Conservation (phyloP, 23 red algal species). For the Gracilaria gracilis region DNA sequence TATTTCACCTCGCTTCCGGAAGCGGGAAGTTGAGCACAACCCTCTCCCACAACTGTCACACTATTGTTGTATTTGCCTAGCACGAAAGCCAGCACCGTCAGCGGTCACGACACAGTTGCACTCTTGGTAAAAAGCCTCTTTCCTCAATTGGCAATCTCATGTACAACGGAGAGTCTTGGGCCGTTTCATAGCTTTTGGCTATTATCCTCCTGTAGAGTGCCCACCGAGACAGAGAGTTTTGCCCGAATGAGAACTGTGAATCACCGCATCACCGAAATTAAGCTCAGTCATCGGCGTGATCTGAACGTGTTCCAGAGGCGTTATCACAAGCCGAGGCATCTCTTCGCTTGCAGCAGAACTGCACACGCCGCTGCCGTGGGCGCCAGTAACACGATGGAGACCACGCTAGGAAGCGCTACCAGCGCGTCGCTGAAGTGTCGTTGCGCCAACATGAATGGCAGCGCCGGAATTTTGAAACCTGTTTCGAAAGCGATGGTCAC, state of each 20-base stretch:
- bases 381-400: slow-evolving; percentile 63
- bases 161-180: neutral
- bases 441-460: slow-evolving; percentile 57
- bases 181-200: slow-evolving; percentile 9
- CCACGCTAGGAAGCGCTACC: slow-evolving; percentile 55
- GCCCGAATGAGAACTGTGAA: slow-evolving; percentile 46
- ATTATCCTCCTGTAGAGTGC: slow-evolving; percentile 20
- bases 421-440: slow-evolving; percentile 55
- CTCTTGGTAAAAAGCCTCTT: neutral
- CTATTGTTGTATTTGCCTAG: neutral
- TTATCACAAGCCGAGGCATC: no score
- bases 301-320: neutral
- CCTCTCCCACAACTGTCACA: slow-evolving; percentile 10
- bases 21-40: slow-evolving; percentile 8
- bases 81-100: neutral
- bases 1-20: neutral
- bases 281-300: neutral
- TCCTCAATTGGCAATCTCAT: neutral
- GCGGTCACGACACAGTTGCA: neutral
- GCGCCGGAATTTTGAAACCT: slow-evolving; percentile 73
- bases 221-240: slow-evolving; percentile 34
- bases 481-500: slow-evolving; percentile 76
- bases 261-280: slow-evolving; percentile 21
- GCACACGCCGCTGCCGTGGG: slow-evolving; percentile 61
- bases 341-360: slow-evolving; percentile 18